Conservation (phyloP, 805 yeast genomes). For the Myxozyma vanderwaltii region DNA sequence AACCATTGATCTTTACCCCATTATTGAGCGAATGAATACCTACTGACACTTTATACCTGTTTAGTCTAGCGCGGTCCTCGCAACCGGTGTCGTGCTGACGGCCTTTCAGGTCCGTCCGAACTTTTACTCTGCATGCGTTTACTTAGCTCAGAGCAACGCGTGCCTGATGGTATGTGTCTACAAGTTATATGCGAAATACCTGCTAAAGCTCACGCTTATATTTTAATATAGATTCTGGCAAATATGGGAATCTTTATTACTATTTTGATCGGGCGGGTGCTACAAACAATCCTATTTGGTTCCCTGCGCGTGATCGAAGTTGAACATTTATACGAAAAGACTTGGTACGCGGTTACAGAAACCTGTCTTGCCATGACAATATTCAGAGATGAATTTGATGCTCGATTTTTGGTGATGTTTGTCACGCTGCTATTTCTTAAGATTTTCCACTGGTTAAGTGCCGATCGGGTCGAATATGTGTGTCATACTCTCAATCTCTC, state of each 20-base stretch:
- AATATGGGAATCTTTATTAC: conserved; percentile 37
- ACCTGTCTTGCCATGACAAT: conserved; percentile 57
- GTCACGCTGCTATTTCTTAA: conserved; percentile 54
- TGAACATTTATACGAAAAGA: conserved; percentile 70
- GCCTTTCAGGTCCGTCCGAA: conserved; percentile 52
- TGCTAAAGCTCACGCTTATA: background rate
- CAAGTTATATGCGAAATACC: background rate
- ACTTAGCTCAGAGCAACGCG: conserved; percentile 54
- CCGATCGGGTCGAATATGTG: conserved; percentile 52
- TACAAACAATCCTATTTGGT: conserved; percentile 67
- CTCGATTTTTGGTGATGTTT: conserved; percentile 50
- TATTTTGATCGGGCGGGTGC: conserved; percentile 49
- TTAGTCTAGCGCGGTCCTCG: conserved; percentile 45
- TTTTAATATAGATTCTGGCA: conserved; percentile 27
- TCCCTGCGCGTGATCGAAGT: conserved; percentile 70
- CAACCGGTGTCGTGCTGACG: conserved; percentile 44
- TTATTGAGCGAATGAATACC: too few relatives aligned
- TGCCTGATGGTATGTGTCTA: conserved; percentile 48
- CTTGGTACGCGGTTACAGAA: conserved; percentile 65
- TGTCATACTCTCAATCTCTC: conserved; percentile 39
- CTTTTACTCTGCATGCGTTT: conserved; percentile 52
- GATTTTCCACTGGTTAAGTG: conserved; percentile 75
- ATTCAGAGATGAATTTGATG: conserved; percentile 52
- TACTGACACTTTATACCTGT: background rate
- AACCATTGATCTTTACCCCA: background rate